Evolutionary conservation across 495 filamentous ascomycete genomes (phyloP).

Genomic region (Lasiosphaeriaceae sp.): DNA sequence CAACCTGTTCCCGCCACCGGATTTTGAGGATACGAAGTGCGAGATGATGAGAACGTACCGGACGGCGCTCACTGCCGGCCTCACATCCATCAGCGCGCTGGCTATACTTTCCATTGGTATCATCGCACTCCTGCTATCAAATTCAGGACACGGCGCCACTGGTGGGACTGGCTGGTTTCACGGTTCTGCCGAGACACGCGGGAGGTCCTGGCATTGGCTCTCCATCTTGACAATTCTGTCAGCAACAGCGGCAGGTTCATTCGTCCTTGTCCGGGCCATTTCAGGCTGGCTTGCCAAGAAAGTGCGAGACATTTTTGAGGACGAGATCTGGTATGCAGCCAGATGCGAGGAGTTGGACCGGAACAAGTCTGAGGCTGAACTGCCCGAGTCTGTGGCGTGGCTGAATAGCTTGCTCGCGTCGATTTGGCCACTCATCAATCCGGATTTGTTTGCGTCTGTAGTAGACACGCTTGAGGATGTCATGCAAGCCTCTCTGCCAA

Average conservation of each 20-base stretch:
- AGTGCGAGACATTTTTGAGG: conserved; percentile 53
- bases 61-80: conserved; percentile 25
- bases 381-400: conserved; percentile 62
- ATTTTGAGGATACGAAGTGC: conserved; percentile 45
- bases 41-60: conserved; percentile 46
- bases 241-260: conserved; percentile 21
- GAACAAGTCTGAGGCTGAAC: conserved; percentile 33
- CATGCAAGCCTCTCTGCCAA: conserved; percentile 66
- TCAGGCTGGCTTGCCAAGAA: conserved; percentile 51
- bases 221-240: background rate
- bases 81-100: conserved; percentile 2
- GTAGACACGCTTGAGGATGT: conserved; percentile 66
- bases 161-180: background rate
- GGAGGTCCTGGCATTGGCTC: background rate
- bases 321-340: conserved; percentile 59
- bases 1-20: conserved; percentile 60
- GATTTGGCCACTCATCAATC: conserved; percentile 68
- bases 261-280: conserved; percentile 39
- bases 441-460: conserved; percentile 61
- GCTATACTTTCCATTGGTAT: background rate
- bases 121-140: background rate
- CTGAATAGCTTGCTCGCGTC: conserved; percentile 59
- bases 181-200: background rate
- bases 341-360: conserved; percentile 39
- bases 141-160: background rate